These are phyloP conservation scores for Proliferodiscus dingleyae DNA, from an alignment of 2,329 filamentous ascomycete genomes.

Conservation along the genomic window DNA sequence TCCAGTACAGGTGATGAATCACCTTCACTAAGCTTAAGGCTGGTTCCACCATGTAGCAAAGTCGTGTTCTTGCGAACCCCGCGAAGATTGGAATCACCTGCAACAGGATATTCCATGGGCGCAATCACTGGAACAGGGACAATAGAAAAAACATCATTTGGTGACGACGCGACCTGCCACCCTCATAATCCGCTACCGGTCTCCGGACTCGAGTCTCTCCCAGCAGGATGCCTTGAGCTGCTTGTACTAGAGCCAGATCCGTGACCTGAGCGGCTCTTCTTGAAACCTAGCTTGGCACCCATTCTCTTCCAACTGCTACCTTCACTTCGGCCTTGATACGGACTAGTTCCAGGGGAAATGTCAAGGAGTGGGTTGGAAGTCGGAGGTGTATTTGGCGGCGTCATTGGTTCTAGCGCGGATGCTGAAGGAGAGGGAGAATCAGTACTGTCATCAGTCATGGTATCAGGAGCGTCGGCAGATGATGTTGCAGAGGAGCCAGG, in stretches of 20 bases:
- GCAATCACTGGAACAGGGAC: constrained; percentile 25
- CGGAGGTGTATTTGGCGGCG: constrained; percentile 69
- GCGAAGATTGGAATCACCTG: constrained; percentile 18
- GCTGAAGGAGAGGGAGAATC: constrained; percentile 51
- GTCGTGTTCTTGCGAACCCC: constrained; percentile 16
- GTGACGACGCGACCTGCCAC: constrained; percentile 52
- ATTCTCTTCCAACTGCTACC: constrained; percentile 60
- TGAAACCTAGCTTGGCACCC: constrained; percentile 55
- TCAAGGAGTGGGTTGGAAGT: constrained; percentile 42
- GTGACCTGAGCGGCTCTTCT: constrained; percentile 43
- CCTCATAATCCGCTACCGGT: constrained; percentile 47
- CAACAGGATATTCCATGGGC: constrained; percentile 24
- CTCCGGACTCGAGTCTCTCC: constrained; percentile 34
- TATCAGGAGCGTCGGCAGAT: constrained; percentile 44
- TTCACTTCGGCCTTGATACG: constrained; percentile 18
- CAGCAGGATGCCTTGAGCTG: constrained; percentile 30
- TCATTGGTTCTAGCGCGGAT: constrained; percentile 57
- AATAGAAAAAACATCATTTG: constrained; percentile 32
- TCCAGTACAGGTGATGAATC: constrained; percentile 26
- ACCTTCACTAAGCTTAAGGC: constrained; percentile 28
- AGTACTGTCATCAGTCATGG: constrained; percentile 60
- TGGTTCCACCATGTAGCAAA: constrained; percentile 25
- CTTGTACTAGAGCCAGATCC: constrained; percentile 41
- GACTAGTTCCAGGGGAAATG: constrained; percentile 24
- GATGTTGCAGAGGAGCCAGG: constrained; percentile 38